Conservation (phyloP, 768 basidiomycete species). For the Lentinus brumalis region DNA sequence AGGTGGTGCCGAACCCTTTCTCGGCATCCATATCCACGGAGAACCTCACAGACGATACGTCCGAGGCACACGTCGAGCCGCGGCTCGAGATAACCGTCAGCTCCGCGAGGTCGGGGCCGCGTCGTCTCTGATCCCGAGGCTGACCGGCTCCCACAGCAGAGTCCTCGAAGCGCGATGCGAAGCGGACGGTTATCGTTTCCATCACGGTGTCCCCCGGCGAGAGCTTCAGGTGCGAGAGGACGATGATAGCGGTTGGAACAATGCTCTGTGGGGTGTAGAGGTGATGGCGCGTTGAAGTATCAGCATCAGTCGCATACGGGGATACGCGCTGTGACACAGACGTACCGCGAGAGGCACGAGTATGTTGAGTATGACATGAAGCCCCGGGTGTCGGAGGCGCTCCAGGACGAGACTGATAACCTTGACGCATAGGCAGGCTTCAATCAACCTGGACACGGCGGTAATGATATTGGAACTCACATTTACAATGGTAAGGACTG, state of each 20-base stretch:
- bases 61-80: too few relatives aligned
- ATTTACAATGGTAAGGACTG: constrained; percentile 4
- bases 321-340: not conserved
- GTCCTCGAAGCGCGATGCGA: constrained; percentile 5
- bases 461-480: not conserved
- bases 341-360: constrained; percentile 2
- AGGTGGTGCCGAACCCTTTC: too few relatives aligned
- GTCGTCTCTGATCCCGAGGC: not conserved
- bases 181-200: constrained; percentile 3
- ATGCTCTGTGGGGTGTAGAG: not conserved
- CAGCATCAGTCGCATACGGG: not conserved
- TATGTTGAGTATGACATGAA: constrained; percentile 14
- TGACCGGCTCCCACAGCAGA: not conserved
- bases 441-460: too few relatives aligned
- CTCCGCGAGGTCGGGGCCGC: not conserved
- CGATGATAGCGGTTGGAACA: constrained; percentile 8
- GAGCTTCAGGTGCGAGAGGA: constrained; percentile 6
- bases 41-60: too few relatives aligned
- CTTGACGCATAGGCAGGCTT: not conserved
- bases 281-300: not conserved
- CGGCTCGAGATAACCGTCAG: too few relatives aligned
- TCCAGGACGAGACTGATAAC: constrained; percentile 5
- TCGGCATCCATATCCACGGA: too few relatives aligned
- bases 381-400: constrained; percentile 1
- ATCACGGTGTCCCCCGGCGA: constrained; percentile 1